A percentile compares a stretch with the other conserved stretches of the same genome.
These are phyloP conservation scores for Talaromyces sp. DNA, from an alignment of 2,329 filamentous ascomycete genomes.

Conservation along the genomic window DNA sequence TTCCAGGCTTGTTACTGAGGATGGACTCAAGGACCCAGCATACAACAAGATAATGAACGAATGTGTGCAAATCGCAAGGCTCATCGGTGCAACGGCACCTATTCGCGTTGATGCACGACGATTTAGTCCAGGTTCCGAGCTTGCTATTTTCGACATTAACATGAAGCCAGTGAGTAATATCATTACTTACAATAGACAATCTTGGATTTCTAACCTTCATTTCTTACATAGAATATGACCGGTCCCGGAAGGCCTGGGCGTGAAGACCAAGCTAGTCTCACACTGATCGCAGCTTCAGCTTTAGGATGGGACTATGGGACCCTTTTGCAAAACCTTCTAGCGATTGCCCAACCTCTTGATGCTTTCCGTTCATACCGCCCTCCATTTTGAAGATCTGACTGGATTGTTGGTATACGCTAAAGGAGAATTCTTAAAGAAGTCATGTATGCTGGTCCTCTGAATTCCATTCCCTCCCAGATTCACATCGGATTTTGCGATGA, in stretches of 20 bases:
- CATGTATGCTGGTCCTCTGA: too few species aligned
- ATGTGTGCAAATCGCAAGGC: not conserved
- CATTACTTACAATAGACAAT: too few species aligned
- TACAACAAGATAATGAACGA: not conserved
- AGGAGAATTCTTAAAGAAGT: too few species aligned
- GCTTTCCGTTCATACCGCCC: too few species aligned
- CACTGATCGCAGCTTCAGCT: conserved; percentile 41
- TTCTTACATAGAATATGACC: conserved; percentile 42
- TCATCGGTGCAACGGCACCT: conserved; percentile 5
- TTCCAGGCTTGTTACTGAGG: conserved; percentile 41
- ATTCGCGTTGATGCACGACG: conserved; percentile 40
- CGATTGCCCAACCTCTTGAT: too few species aligned
- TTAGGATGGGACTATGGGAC: conserved; percentile 44
- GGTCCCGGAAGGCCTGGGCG: conserved; percentile 48
- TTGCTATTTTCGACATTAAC: conserved; percentile 52
- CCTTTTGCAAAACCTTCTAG: too few species aligned
- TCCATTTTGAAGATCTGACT: too few species aligned
- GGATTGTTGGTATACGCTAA: too few species aligned
- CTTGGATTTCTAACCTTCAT: not conserved
- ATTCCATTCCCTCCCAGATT: too few species aligned
- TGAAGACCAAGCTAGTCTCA: conserved; percentile 49
- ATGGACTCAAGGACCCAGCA: conserved; percentile 17
- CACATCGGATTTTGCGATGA: too few species aligned
- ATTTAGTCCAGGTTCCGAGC: conserved; percentile 33
- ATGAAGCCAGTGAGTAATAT: conserved; percentile 47